Evolutionary conservation across 2,329 filamentous ascomycete species (phyloP), one percentile per base, ranked within the genome.

Genomic region (Alternaria tenuissima): DNA sequence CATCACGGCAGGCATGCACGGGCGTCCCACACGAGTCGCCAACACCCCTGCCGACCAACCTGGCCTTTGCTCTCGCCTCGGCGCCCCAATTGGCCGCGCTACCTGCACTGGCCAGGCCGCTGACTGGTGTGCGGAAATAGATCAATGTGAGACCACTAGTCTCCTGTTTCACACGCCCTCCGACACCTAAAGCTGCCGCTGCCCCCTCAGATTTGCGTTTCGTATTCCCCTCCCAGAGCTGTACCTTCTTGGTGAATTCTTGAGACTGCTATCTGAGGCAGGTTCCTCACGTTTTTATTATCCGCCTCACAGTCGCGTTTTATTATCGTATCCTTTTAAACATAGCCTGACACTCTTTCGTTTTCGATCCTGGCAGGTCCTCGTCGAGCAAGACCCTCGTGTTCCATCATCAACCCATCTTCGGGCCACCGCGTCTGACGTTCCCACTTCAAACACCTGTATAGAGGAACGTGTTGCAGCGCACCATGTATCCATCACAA

Each of bases 401-500:
- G 66, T 73, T 73, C 61, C 62, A 64, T 57, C 61, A 53, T 57
- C 42, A 9, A 59, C 59, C 60, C 52, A 58, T 34, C 59, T 57
- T 51, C 61, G 52, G 64, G 56, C 57, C 63, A 55, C 64, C 63
- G 72, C 71, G 69, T 75, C 72, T 69, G 70, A 75, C 66, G 64
- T 67, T 55, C 59, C 52, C 54, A 44, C 66, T 66, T 66, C 62
- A 76, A 73, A 69, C 68, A 64, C 66, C 63, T 62, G 58, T 65
- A 69, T 43, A 73, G 62, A 72, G 68, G 66, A 71, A 63, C 72
- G 71, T 75, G 71, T 75, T 76, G 76, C 76, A 75, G 72, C 63
- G 69, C 72, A 78, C 59, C 77, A 84, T 84, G 82, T 84, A 83
- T 77, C 78, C 81, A 65, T 78, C 69, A 71, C 67, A 77, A 62